Evolutionary conservation across 257 asterid genomes (phyloP), one percentile per base, ranked within the genome.

Genomic region (Capsicum pubescens): DNA sequence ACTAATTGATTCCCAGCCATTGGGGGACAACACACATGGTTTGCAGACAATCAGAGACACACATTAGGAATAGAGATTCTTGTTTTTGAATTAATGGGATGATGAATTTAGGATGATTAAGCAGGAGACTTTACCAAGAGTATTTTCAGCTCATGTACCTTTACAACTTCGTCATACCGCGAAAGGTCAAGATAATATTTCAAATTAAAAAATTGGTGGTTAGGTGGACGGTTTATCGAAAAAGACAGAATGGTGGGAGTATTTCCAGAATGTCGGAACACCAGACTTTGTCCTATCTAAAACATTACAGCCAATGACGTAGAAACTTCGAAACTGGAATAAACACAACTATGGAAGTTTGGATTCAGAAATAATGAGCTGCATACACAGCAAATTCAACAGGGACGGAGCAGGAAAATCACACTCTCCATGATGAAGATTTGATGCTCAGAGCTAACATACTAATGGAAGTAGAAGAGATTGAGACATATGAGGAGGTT

Each of bases 381-480:
- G 46, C 46, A 2, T 42, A 42, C 46, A 3, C 46, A 42, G 46
- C 14, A 6, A 67, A 68, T 46, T 68, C 76, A 36, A 14, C 76
- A 36, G 16, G 52, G 39, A 21, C 36, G 10, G 76, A 68, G 13
- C 35, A 36, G 8, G 9, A 68, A 68, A 68, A 68, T 39, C 13
- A n/a, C 50, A 15, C 52, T 7, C n/a, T 8, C 35, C 52, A 68
- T 14, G 52, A 68, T 48, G 52, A 15, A 42, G 21, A 13, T 36
- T 11, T 68, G 36, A 15, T 36, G 46, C 46, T 42, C 46, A 42
- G 46, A 16, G 21, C 15, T 9, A 68, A 68, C 35, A 35, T 68
- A 68, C 76, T 35, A 68, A 68, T 68, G 76, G 52, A 68, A 46
- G 14, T 68, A 46, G 76, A 67, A 67, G 74, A 68, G 7, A 36